Evolutionary conservation across 306 rosid genomes (phyloP).

Genomic region (Astragalus glycyphyllos): DNA sequence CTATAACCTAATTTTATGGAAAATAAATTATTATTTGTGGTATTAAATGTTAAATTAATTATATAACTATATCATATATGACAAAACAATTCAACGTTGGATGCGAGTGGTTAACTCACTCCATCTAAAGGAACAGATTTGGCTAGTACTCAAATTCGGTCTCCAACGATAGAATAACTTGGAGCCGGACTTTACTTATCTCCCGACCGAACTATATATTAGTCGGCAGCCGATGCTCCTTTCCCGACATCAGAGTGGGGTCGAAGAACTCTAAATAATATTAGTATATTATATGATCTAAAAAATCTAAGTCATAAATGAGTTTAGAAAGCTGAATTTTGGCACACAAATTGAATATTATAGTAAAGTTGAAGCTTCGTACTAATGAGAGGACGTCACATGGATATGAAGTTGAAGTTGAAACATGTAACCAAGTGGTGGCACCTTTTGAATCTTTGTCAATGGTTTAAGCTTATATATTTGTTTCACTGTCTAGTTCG

Average conservation of each 20-base stretch:
- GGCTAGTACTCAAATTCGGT: no score
- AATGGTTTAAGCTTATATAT: conserved; percentile 33
- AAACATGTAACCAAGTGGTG: not conserved
- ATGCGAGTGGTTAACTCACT: no score
- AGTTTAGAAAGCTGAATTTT: conserved; percentile 26
- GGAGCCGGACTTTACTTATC: no score
- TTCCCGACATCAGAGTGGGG: no score
- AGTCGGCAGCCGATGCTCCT: no score
- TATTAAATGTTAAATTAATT: conserved; percentile 11
- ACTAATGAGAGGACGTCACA: conserved; percentile 44
- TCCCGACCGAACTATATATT: no score
- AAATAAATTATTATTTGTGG: no score
- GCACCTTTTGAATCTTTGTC: conserved; percentile 18
- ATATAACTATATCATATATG: not conserved
- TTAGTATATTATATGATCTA: conserved; percentile 7
- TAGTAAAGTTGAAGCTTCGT: conserved; percentile 50
- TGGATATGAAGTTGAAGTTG: conserved; percentile 49
- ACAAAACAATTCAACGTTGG: no score
- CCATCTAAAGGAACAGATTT: no score
- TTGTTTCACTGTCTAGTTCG: conserved; percentile 38
- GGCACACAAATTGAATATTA: conserved; percentile 14
- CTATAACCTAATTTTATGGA: conserved; percentile 30
- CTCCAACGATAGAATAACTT: no score
- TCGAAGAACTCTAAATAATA: no score
- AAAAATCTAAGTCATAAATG: conserved; percentile 41